Evolutionary conservation across 1,284 basidiomycete genomes (phyloP), one percentile per base, ranked within the genome.

Genomic region (Trametes hirsuta): DNA sequence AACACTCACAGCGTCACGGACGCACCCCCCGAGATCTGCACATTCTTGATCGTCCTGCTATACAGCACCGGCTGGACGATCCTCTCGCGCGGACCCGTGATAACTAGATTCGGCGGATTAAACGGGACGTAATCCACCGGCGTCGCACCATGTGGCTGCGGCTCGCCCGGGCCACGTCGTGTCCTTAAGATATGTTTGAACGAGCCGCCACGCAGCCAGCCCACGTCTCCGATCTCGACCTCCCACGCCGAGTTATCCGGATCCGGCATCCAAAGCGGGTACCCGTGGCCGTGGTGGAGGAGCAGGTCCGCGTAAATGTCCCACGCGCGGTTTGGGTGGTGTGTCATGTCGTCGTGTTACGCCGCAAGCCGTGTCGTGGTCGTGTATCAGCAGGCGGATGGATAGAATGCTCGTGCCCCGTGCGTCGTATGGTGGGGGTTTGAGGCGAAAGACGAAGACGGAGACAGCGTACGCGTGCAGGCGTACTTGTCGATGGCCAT

Each of bases 251-350:
- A 12, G 0, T 24, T 8, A 15, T 57, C 55, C 2, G 61, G 62
- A 30, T 72, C 68, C 0, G 70, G 70, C 6, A 48, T 10, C 69
- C 70, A 70, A 12, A 70, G 42, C 3, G 70, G 68, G 30, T 62
- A 59, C 2, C 70, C 70, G 15, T 69, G 42, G 3, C 62, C 60
- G n/a, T 44, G 57, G 14, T 35, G 44, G 10, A 44, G 49, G 9
- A 72, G 60, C 44, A 65, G 44, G 14, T 56, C 12, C 0, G 66
- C 64, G 58, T 70, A 72, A 30, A 72, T 52, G 14, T 68, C 61
- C 52, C 54, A 56, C 4, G 58, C 56, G 18, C 36, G 39, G 3
- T 30, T 30, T 2, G 47, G 24, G n/a, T 30, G 30, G 30, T 30
- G 30, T 8, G 30, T 22, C 58, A 55, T 53, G 15, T 35, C 15